Conservation (phyloP, 148 eudicot species). For the Vaccinium darrowii region DNA sequence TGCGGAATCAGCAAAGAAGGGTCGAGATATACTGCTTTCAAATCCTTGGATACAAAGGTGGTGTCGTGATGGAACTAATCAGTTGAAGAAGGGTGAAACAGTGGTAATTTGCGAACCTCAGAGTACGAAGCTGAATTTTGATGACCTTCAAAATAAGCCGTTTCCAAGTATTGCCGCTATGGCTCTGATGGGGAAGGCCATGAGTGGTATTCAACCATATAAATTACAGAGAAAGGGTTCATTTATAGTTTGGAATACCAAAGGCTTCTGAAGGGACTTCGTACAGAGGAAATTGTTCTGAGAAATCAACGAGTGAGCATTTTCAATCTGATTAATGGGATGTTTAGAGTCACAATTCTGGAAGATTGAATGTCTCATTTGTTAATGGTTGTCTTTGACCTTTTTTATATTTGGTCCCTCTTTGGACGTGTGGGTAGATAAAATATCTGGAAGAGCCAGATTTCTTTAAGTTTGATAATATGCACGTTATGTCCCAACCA, state of each 20-base stretch:
- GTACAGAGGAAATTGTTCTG: background rate
- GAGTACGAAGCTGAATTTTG: conserved; percentile 39
- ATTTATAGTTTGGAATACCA: conserved; percentile 68
- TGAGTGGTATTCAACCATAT: conserved; percentile 58
- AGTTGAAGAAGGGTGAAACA: conserved; percentile 42
- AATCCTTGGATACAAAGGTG: conserved; percentile 83
- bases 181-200: conserved; percentile 80
- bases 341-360: background rate
- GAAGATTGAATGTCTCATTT: background rate
- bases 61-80: conserved; percentile 32
- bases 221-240: conserved; percentile 61
- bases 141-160: conserved; percentile 57
- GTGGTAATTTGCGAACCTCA: conserved; percentile 60
- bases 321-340: background rate
- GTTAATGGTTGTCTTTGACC: background rate
- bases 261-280: conserved; percentile 27
- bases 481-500: background rate
- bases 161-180: conserved; percentile 85
- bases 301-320: background rate
- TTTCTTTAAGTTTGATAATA: background rate
- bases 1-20: conserved; percentile 16
- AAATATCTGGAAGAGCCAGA: background rate
- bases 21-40: conserved; percentile 33
- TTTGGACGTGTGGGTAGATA: background rate
- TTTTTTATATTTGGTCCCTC: background rate